A percentile compares a stretch with the other conserved stretches of the same genome.
phyloP scores from a whole-genome alignment of 345 rosid species.

The Acer campestre region DNA sequence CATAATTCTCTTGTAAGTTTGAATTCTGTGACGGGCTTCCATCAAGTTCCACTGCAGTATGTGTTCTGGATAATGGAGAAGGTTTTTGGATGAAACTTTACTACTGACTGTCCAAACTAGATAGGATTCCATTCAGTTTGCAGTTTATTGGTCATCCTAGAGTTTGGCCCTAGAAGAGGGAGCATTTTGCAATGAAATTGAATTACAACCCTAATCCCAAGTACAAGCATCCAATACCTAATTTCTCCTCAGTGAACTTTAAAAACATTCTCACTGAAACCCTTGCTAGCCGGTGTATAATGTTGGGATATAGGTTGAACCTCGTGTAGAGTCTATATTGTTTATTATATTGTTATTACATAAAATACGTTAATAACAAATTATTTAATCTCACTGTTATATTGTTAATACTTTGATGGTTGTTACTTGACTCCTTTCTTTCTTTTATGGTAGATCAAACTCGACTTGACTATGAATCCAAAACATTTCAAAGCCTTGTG shows the following conservation, averaged over 20 bases:
- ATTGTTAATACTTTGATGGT: neutral
- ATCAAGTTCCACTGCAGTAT: neutral
- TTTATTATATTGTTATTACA: neutral
- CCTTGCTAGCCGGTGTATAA: neutral
- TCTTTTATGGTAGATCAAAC: slow-evolving; percentile 51
- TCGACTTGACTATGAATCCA: slow-evolving; percentile 56
- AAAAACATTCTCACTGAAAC: neutral
- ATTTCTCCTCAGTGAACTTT: neutral
- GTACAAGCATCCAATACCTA: neutral
- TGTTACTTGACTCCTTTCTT: slow-evolving; percentile 8
- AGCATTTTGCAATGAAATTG: slow-evolving; percentile 1
- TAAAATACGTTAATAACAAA: neutral
- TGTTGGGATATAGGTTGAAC: neutral
- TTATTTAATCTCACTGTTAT: neutral
- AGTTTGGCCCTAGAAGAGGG: neutral
- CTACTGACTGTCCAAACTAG: neutral
- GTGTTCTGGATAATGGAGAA: neutral
- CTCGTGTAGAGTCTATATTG: neutral
- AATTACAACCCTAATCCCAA: neutral
- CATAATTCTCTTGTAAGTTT: neutral
- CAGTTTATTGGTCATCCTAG: neutral
- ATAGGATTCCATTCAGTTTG: neutral
- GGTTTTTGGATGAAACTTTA: neutral
- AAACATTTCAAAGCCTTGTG: slow-evolving; percentile 71
- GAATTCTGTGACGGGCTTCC: neutral